These are phyloP conservation scores for Eimeria zaria DNA, from an alignment of 169 alveolate genomes.

Conservation along the genomic window DNA sequence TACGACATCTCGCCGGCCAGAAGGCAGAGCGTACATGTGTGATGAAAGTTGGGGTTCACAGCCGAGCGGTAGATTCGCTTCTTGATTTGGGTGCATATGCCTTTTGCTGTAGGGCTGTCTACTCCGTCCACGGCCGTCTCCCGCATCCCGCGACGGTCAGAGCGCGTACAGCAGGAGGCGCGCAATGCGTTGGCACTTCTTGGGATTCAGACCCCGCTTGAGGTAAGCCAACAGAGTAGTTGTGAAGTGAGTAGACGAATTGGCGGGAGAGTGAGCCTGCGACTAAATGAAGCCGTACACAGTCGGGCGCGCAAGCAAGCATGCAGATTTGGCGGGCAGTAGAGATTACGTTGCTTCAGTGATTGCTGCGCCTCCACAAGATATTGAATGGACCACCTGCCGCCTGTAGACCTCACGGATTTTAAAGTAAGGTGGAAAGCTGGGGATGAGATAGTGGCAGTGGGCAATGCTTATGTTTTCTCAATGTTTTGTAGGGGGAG, in stretches of 20 bases:
- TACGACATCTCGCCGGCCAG: background rate
- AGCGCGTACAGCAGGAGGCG: slow-evolving; percentile 80
- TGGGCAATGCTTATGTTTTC: background rate
- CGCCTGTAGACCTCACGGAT: background rate
- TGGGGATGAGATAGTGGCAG: background rate
- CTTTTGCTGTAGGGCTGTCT: slow-evolving; percentile 41
- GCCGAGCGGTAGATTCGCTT: background rate
- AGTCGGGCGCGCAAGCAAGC: background rate
- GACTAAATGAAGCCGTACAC: background rate
- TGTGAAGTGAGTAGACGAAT: background rate
- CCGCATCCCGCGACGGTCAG: slow-evolving; percentile 67
- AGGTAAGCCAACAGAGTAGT: slow-evolving; percentile 13
- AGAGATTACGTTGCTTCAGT: background rate
- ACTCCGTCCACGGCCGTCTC: slow-evolving; percentile 65
- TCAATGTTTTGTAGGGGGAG: slow-evolving; percentile 15
- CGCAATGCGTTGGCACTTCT: slow-evolving; percentile 74
- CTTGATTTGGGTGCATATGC: background rate
- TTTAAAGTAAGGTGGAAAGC: background rate
- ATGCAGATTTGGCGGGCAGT: background rate
- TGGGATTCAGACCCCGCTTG: slow-evolving; percentile 60
- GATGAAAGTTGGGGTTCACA: background rate
- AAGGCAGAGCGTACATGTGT: background rate
- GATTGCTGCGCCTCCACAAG: background rate
- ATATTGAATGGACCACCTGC: background rate
- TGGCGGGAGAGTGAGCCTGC: background rate